Evolutionary conservation across 164 flowering plant species (phyloP), one percentile per base, ranked within the genome.

Genomic region (Cinnamomum chago): DNA sequence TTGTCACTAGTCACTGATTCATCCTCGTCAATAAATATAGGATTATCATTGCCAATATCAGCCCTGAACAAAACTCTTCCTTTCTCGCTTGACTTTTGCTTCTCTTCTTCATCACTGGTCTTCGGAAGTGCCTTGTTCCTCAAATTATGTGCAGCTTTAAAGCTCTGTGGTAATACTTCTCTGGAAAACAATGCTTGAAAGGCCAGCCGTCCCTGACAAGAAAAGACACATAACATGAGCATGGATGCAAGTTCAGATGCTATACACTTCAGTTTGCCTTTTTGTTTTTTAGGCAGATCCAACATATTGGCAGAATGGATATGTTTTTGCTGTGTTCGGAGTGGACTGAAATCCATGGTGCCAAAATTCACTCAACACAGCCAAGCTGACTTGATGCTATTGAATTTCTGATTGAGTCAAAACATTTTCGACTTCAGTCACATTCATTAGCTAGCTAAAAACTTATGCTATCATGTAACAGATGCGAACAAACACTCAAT

Each of bases 161-260:
- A 95, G 82, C 97, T 93, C 78, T 95, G 98, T 3, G 99, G 99
- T 80, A 93, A 76, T 67, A 85, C 86, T 76, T 86, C 87, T 76
- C 98, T 85, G 14, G 88, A 72, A 83, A 95, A 95, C 55, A 95
- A 88, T 20, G 94, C 97, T 81, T 84, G 89, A 77, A 93, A 95
- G 52, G 99, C 99, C 77, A 92, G 79, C 66, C 94, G 87, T n/a
- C 98, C 99, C 99, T 95, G 86, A 76, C 60, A 80, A 67, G 20
- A 23, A 58, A 77, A 6, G 65, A 5, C 75, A 65, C 30, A 65
- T 70, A 23, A 76, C 60, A 40, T 68, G 27, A 71, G 73, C 30
- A 58, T 28, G 23, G 55, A 72, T 58, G 30, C 71, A 73, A 30
- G 68, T 40, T 71, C 22, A 62, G 30, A 62, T 66, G 5, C 51